phyloP scores from a whole-genome alignment of 140 eudicot species.

The Cichorium intybus region DNA sequence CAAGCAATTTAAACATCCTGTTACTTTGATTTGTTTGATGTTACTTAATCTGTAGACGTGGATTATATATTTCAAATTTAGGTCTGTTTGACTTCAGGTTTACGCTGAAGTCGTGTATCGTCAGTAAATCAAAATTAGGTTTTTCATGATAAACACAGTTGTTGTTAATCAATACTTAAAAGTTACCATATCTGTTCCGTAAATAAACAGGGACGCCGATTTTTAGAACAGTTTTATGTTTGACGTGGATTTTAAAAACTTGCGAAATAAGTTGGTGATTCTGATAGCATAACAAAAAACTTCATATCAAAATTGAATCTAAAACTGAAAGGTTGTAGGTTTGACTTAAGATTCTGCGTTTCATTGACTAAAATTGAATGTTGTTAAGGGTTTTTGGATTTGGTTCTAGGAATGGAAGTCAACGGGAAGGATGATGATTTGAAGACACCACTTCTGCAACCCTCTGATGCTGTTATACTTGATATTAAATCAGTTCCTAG shows the following conservation, averaged over 20 bases:
- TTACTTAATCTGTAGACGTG: neutral
- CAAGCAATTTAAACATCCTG: neutral
- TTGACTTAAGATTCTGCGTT: conserved; percentile 13
- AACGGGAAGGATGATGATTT: conserved; percentile 70
- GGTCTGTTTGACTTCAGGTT: conserved; percentile 10
- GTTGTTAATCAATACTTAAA: neutral
- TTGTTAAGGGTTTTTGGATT: neutral
- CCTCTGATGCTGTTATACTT: conserved; percentile 45
- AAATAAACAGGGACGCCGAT: neutral
- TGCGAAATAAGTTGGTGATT: conserved; percentile 11
- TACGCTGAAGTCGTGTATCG: neutral
- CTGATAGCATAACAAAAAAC: neutral
- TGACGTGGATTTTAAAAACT: neutral
- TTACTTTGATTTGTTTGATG: neutral
- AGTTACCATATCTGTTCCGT: neutral
- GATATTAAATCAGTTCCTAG: conserved; percentile 23
- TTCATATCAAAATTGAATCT: neutral
- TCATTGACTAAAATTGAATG: no score
- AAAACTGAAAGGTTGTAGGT: conserved; percentile 4
- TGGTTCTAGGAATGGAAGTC: conserved; percentile 50
- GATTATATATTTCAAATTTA: neutral
- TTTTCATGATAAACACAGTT: neutral
- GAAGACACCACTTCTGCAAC: conserved; percentile 62
- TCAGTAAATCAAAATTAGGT: neutral
- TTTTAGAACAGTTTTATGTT: neutral